Evolutionary conservation across 2,329 filamentous ascomycete species (phyloP).

Genomic region (Rhinocladiella mackenziei): DNA sequence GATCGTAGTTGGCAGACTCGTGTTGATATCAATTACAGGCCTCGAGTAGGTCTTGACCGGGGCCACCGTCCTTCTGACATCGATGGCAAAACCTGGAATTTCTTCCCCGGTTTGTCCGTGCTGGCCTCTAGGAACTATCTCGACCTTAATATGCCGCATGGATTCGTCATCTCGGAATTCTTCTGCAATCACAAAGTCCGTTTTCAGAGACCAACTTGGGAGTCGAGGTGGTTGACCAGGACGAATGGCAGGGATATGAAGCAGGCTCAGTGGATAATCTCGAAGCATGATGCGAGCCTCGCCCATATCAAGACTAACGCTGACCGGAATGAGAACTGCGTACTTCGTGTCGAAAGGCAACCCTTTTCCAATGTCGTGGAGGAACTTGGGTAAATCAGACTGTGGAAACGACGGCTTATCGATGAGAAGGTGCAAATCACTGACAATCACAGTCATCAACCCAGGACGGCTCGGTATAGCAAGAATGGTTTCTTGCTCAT

Average conservation of each 20-base stretch:
- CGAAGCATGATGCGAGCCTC: constrained; percentile 81
- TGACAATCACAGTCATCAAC: constrained; percentile 73
- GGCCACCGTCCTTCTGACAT: constrained; percentile 84
- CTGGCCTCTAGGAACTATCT: constrained; percentile 71
- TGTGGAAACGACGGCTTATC: constrained; percentile 93
- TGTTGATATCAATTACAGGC: constrained; percentile 88
- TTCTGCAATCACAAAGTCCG: constrained; percentile 93
- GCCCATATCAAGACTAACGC: constrained; percentile 81
- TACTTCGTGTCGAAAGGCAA: constrained; percentile 92
- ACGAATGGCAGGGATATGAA: constrained; percentile 83
- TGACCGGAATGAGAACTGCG: constrained; percentile 82
- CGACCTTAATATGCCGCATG: constrained; percentile 72
- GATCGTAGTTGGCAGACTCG: constrained; percentile 82
- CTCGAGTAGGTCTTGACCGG: constrained; percentile 96
- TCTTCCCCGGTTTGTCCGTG: constrained; percentile 51
- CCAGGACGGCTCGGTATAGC: constrained; percentile 80
- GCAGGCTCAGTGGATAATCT: constrained; percentile 86
- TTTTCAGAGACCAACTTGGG: constrained; percentile 76
- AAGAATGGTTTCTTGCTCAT: constrained; percentile 79
- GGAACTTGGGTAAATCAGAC: constrained; percentile 73
- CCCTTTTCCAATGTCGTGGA: constrained; percentile 90
- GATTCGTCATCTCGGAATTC: constrained; percentile 81
- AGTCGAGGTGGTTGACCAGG: constrained; percentile 72
- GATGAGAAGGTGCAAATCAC: constrained; percentile 76
- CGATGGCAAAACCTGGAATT: constrained; percentile 69